Evolutionary conservation across 805 yeast species (phyloP).

Genomic region (Metschnikowia kunwiensis): DNA sequence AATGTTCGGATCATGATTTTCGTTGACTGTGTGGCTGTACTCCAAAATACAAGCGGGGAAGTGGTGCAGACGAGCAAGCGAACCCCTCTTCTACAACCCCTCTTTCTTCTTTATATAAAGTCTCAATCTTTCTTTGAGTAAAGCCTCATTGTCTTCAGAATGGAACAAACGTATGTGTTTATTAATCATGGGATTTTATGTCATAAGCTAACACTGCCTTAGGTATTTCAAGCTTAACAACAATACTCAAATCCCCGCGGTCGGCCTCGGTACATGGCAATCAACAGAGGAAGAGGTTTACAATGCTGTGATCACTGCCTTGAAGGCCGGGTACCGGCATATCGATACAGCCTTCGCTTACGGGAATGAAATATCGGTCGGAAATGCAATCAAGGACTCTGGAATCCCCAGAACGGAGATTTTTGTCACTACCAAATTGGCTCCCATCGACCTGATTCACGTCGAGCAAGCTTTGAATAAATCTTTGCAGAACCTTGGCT

Average conservation of each 20-base stretch:
- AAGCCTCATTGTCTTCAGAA: too few species aligned
- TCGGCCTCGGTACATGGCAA: constrained; percentile 75
- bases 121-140: too few species aligned
- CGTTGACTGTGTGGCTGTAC: too few species aligned
- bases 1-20: too few species aligned
- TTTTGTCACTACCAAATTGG: constrained; percentile 70
- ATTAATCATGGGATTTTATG: too few species aligned
- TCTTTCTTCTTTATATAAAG: too few species aligned
- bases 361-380: constrained; percentile 63
- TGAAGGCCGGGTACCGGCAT: constrained; percentile 50
- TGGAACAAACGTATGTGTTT: too few species aligned
- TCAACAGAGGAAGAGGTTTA: constrained; percentile 54
- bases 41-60: too few species aligned
- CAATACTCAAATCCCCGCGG: constrained; percentile 59
- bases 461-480: constrained; percentile 53
- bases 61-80: too few species aligned
- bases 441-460: constrained; percentile 52
- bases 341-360: constrained; percentile 54
- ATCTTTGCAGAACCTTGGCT: constrained; percentile 58
- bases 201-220: not conserved
- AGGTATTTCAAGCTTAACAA: constrained; percentile 46
- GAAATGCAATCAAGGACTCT: constrained; percentile 50
- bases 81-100: too few species aligned
- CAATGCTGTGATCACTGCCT: constrained; percentile 56
- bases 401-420: constrained; percentile 63